These are phyloP conservation scores for Verticillium nonalfalfae DNA, from an alignment of 2,329 filamentous ascomycete genomes.

Conservation along the genomic window DNA sequence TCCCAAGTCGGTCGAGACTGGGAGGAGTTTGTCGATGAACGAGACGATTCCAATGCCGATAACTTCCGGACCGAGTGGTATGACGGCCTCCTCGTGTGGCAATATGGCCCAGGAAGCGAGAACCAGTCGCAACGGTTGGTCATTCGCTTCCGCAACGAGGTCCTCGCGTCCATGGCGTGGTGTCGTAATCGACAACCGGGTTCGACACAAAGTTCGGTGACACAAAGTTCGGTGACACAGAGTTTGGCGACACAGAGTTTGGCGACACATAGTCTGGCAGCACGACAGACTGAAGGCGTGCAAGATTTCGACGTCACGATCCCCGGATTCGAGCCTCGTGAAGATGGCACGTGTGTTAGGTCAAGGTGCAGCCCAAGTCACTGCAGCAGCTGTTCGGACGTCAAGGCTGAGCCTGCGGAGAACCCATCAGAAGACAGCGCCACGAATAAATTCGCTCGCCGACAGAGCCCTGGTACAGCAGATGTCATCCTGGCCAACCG, in stretches of 20 bases:
- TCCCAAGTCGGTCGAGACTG: not conserved
- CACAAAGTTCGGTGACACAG: no score
- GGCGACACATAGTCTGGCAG: not conserved
- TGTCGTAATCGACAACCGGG: slow-evolving; percentile 3
- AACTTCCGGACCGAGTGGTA: not conserved
- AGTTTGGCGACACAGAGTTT: no score
- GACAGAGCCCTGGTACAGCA: not conserved
- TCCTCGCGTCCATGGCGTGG: slow-evolving; percentile 19
- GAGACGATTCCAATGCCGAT: slow-evolving; percentile 1
- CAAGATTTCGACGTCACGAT: not conserved
- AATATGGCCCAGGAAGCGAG: slow-evolving; percentile 5
- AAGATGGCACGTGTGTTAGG: not conserved
- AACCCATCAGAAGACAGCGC: no score
- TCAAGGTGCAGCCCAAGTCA: not conserved
- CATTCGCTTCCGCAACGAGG: slow-evolving; percentile 7
- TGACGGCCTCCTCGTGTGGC: slow-evolving; percentile 6
- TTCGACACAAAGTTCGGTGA: no score
- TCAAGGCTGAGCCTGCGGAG: not conserved
- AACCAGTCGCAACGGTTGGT: slow-evolving; percentile 3
- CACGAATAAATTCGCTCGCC: no score
- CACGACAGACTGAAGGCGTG: not conserved
- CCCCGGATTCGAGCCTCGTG: not conserved
- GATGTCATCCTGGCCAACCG: not conserved
- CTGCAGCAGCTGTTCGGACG: not conserved
- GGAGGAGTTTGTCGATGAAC: not conserved